Evolutionary conservation across 169 alveolate species (phyloP).

Genomic region (Eimeria acervulina): DNA sequence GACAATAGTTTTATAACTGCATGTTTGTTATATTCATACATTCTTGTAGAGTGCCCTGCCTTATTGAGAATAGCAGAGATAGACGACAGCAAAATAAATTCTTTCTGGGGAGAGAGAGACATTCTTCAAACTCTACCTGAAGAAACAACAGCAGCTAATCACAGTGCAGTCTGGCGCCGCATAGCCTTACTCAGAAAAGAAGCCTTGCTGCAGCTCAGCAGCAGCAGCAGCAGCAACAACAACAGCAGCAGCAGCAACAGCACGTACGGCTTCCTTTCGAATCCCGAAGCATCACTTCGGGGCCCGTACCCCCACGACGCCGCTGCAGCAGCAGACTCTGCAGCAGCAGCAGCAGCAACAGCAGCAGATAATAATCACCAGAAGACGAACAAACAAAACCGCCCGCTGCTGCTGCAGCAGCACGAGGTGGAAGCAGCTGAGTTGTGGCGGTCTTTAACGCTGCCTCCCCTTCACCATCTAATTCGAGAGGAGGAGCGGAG

Average conservation of each 20-base stretch:
- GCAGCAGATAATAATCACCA: not conserved
- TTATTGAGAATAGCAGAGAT: slow-evolving; percentile 20
- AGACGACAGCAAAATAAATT: not conserved
- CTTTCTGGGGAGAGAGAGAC: not conserved
- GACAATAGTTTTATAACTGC: slow-evolving; percentile 26
- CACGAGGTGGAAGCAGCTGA: not conserved
- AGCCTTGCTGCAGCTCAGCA: slow-evolving; percentile 39
- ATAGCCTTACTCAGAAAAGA: not conserved
- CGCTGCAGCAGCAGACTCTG: not conserved
- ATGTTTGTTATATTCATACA: slow-evolving; percentile 18
- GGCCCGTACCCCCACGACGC: not conserved
- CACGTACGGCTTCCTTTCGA: not conserved
- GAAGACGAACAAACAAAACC: not conserved
- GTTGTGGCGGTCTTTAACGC: slow-evolving; percentile 14
- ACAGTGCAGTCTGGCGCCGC: slow-evolving; percentile 10
- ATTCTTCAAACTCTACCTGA: not conserved
- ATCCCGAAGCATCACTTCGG: not conserved
- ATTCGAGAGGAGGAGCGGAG: not conserved
- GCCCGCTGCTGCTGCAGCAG: not conserved
- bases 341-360: not conserved
- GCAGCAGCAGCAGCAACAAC: not conserved
- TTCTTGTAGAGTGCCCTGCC: slow-evolving; percentile 42
- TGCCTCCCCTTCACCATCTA: slow-evolving; percentile 27
- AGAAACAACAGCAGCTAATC: not conserved
- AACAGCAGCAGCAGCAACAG: not conserved